Evolutionary conservation across 2,329 filamentous ascomycete species (phyloP), one percentile per base, ranked within the genome.

Genomic region (Phyllosticta citribraziliensis): DNA sequence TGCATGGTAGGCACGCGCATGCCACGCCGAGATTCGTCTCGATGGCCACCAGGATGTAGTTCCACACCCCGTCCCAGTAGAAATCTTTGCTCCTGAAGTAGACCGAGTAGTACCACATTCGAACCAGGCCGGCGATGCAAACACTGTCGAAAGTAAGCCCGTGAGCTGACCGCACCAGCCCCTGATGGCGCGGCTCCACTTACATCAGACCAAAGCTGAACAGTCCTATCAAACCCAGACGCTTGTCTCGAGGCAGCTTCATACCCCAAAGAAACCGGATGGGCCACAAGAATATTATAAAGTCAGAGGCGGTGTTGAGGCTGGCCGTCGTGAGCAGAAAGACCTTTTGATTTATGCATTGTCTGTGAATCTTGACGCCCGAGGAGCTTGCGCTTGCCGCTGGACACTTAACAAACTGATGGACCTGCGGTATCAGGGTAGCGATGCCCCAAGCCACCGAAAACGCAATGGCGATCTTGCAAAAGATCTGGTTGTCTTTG

Each of bases 151-250:
- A 47, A 10, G 35, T 4, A 57, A 24, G 24, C 19, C 6, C 10
- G 5, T 25, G 33, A 47, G 24, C 20, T n/a, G 35, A 47, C 6
- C 11, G 17, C 27, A 22, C 2, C 22, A 22, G 30, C 50, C 20
- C 20, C 10, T 50, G 19, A 24, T 5, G n/a, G 55, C 1, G 33
- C 35, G 22, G 19, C 19, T 19, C 20, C 35, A 59, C 62, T 62
- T 63, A 78, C 75, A 77, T 71, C 53, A 72, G 66, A 27, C 71
- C 70, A 0, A 70, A 63, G 14, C 66, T 67, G 60, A 73, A 73
- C 65, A 72, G 69, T 51, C 64, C 65, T 1, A 66, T 68, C 9
- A 73, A 59, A 1, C 69, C 71, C 2, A 71, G 54, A 1, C 70
- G 65, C 56, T 72, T 69, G 10, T 67, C 65, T 6, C 63, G 55